Evolutionary conservation across 2,329 filamentous ascomycete genomes (phyloP).

Genomic region (Xylariomycetidae sp.): DNA sequence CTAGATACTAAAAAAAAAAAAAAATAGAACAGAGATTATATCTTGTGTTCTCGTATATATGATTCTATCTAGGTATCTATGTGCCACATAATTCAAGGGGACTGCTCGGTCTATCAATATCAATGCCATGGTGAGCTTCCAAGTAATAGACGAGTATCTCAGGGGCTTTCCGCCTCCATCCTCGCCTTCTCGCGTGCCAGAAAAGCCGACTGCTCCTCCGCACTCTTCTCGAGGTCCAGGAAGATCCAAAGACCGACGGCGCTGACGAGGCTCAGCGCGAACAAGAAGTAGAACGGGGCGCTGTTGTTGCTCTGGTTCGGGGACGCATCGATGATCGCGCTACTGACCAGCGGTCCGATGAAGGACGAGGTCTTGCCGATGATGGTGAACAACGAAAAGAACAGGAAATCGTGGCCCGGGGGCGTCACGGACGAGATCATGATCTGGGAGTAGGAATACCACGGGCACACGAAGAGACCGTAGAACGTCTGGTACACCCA

Average conservation of each 20-base stretch:
- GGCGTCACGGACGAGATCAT: conserved; percentile 69
- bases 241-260: conserved; percentile 48
- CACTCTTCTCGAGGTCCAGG: conserved; percentile 57
- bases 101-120: too few species aligned
- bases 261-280: conserved; percentile 52
- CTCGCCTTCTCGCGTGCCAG: conserved; percentile 33
- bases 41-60: too few species aligned
- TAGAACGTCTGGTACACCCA: conserved; percentile 52
- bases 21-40: too few species aligned
- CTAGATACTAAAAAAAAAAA: too few species aligned
- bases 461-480: conserved; percentile 62
- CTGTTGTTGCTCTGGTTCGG: conserved; percentile 50
- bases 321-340: conserved; percentile 62
- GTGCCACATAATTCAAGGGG: too few species aligned
- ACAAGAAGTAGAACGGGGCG: conserved; percentile 63
- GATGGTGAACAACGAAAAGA: conserved; percentile 66
- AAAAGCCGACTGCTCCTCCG: conserved; percentile 53
- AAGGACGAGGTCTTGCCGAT: conserved; percentile 65
- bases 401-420: conserved; percentile 63
- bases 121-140: too few species aligned
- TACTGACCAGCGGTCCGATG: conserved; percentile 64
- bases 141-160: too few species aligned
- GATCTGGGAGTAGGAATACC: conserved; percentile 67
- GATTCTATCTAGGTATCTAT: too few species aligned
- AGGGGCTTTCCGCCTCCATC: conserved; percentile 2